A percentile compares a stretch with the other conserved stretches of the same genome.
Evolutionary conservation across 371 early-diverging fungal genomes (phyloP).

Genomic region (Mucor circinelloides): DNA sequence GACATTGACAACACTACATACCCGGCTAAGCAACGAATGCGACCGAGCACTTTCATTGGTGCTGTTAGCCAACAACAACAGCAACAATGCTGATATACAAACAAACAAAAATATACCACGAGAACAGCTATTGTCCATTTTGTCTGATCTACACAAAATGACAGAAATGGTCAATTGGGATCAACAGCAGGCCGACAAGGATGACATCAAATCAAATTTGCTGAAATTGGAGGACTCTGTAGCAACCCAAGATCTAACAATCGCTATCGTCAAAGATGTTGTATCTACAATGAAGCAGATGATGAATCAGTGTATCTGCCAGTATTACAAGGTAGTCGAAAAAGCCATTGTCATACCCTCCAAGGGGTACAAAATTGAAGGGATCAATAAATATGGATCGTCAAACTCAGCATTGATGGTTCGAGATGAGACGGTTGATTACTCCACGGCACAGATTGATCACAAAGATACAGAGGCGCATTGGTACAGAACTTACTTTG

Average conservation of each 20-base stretch:
- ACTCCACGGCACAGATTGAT: conserved; percentile 10
- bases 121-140: conserved; percentile 28
- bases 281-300: conserved; percentile 33
- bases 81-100: neutral
- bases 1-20: conserved; percentile 47
- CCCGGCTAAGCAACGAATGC: conserved; percentile 41
- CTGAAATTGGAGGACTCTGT: conserved; percentile 2
- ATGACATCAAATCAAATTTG: conserved; percentile 5
- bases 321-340: conserved; percentile 39
- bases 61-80: conserved; percentile 11
- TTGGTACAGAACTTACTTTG: conserved; percentile 36
- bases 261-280: conserved; percentile 32
- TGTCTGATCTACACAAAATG: conserved; percentile 45
- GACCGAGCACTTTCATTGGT: conserved; percentile 33
- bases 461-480: conserved; percentile 35
- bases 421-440: neutral
- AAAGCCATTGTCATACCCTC: conserved; percentile 42
- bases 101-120: conserved; percentile 17
- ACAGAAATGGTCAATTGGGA: conserved; percentile 50
- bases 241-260: conserved; percentile 6
- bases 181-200: neutral
- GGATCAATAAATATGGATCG: conserved; percentile 27
- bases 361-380: conserved; percentile 42
- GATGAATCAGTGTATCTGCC: conserved; percentile 38
- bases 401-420: neutral